Conservation (phyloP, 179 eudicot species). For the Sideroxylon spinosum region DNA sequence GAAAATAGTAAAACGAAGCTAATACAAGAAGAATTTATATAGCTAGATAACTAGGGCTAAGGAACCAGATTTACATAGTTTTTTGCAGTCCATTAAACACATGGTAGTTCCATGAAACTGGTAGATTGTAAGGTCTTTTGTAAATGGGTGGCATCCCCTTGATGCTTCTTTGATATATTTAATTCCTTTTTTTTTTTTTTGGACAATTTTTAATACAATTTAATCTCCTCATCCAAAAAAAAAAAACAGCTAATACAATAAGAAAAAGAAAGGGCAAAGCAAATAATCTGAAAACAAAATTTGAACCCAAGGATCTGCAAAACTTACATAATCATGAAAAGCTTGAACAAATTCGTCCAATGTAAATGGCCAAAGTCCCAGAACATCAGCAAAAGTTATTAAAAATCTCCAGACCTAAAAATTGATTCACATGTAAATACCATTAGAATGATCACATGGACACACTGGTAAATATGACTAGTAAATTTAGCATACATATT, state of each 20-base stretch:
- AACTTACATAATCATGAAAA: slow-evolving; percentile 84
- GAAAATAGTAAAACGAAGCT: slow-evolving; percentile 2
- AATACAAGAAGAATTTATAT: neutral
- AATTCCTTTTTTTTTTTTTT: too few species aligned
- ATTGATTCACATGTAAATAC: slow-evolving; percentile 2
- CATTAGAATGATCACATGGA: slow-evolving; percentile 14
- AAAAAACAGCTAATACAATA: neutral
- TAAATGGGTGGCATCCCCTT: too few species aligned
- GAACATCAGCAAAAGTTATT: slow-evolving; percentile 77
- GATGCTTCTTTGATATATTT: too few species aligned
- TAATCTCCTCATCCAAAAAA: neutral
- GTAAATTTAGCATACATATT: slow-evolving; percentile 6
- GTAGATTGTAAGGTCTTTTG: too few species aligned
- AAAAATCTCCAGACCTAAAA: slow-evolving; percentile 81
- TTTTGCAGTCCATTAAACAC: too few species aligned
- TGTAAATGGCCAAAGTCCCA: slow-evolving; percentile 94
- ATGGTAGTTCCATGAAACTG: too few species aligned
- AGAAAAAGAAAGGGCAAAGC: neutral
- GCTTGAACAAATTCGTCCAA: slow-evolving; percentile 88
- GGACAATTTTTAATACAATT: too few species aligned
- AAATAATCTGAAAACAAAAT: neutral
- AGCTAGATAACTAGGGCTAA: too few species aligned
- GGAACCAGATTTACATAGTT: too few species aligned
- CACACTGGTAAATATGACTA: neutral
- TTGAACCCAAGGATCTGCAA: slow-evolving; percentile 1